Base-by-base conservation (phyloP, 768 basidiomycete species). In the Suillus subluteus region DNA sequence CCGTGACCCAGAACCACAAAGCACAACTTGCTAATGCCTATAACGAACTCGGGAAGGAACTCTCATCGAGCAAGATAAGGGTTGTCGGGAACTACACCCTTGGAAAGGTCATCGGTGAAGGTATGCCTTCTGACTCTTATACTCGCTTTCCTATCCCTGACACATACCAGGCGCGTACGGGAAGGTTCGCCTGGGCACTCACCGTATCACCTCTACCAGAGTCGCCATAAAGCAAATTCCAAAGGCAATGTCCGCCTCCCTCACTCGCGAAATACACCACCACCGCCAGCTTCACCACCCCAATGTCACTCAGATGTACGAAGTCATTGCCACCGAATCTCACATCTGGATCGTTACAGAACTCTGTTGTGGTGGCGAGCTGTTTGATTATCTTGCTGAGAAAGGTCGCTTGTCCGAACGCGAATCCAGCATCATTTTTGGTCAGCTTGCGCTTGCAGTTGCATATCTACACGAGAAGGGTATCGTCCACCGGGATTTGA, bases 141-240 rank as follows among this genome's bases (percentile, higher is more conserved):
- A 18, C 16, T 41, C 18, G 1, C 65, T 69, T 66, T 66, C 63
- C 12, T 52, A 64, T 61, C 58, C 64, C 46, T 67, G 7, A 32
- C 11, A 67, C 30, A 32, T 56, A 62, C 32, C 72, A 97, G 96
- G 96, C 68, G 90, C 97, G 55, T 99, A 96, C 77, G 97, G 97
- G 44, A 96, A 95, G 75, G 97, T 99, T 38, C 89, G 96, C 62
- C 83, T 99, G 75, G 98, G 96, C 63, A 95, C 92, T 1, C 96
- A 99, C 77, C 91, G 96, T 66, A 83, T 98, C 58, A 96, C 96
- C 3, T 92, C 91, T 8, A 91, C 91, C 55, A 88, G 95, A 62
- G 96, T 97, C 71, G 97, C 97, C 64, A 91, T 99, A 82, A 99
- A 99, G 81, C 96, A 98, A 79, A 97, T 98, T 69, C 95, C 97